phyloP scores from a whole-genome alignment of 2,329 filamentous ascomycete genomes.

The Shiraia sp. region DNA sequence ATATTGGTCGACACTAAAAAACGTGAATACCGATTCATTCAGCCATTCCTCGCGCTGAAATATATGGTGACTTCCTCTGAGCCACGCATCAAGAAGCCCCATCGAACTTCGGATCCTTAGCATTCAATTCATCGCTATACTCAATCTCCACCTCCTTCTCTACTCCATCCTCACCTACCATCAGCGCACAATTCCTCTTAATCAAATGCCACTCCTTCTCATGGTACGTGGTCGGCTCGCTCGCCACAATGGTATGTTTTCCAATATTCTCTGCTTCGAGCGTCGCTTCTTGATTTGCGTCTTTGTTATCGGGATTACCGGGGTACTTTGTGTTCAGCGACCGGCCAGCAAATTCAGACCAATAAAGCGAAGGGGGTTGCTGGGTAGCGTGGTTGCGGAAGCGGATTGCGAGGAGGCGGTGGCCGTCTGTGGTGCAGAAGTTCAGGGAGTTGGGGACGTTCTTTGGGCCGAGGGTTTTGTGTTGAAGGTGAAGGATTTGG shows the following conservation, averaged over 20 bases:
- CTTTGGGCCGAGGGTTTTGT: conserved; percentile 43
- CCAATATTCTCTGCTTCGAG: conserved; percentile 50
- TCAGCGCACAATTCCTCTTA: conserved; percentile 51
- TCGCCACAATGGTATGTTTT: conserved; percentile 58
- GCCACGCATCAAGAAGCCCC: too few species aligned
- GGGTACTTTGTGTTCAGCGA: conserved; percentile 59
- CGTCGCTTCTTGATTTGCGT: conserved; percentile 41
- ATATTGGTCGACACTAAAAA: too few species aligned
- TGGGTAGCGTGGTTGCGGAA: conserved; percentile 58
- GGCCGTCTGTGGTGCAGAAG: conserved; percentile 57
- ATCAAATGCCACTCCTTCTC: conserved; percentile 57
- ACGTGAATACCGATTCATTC: too few species aligned
- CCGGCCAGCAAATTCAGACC: conserved; percentile 54
- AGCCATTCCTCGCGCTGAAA: too few species aligned
- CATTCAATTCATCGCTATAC: conserved; percentile 48
- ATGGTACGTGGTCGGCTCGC: conserved; percentile 59
- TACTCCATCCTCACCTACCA: conserved; percentile 48
- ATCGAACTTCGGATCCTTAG: conserved; percentile 42
- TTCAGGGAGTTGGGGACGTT: conserved; percentile 56
- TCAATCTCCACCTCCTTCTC: conserved; percentile 41
- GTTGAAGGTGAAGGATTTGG: conserved; percentile 53
- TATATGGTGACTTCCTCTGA: too few species aligned
- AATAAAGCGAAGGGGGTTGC: conserved; percentile 58
- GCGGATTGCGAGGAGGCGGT: conserved; percentile 54
- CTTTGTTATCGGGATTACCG: conserved; percentile 49